phyloP scores from a whole-genome alignment of 305 asterid species.

The Fraxinus greggii region DNA sequence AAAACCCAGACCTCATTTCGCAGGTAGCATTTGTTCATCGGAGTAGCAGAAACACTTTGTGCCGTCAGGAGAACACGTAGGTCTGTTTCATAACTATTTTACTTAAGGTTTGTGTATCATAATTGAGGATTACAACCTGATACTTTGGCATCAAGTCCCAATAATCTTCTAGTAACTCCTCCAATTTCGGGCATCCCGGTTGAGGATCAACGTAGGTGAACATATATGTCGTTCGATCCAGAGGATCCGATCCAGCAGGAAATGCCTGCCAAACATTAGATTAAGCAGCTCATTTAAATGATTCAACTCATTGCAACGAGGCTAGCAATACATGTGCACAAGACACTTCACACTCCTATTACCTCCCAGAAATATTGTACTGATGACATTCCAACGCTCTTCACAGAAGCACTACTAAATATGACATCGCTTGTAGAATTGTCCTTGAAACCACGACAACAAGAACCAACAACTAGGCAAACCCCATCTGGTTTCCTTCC shows the following conservation, averaged over 20 bases:
- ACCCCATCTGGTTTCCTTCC: conserved; percentile 92
- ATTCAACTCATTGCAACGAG: neutral
- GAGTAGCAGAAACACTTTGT: neutral
- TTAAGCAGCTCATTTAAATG: neutral
- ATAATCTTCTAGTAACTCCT: conserved; percentile 86
- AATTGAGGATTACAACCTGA: conserved; percentile 50
- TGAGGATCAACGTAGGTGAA: conserved; percentile 85
- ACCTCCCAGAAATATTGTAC: conserved; percentile 99
- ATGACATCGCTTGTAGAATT: conserved; percentile 81
- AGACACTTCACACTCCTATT: conserved; percentile 8
- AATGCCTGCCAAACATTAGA: conserved; percentile 60
- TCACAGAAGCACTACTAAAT: conserved; percentile 67
- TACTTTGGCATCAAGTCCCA: conserved; percentile 97
- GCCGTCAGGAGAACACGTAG: neutral
- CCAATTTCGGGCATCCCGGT: conserved; percentile 76
- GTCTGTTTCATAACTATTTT: neutral
- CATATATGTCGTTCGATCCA: conserved; percentile 90
- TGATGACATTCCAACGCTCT: conserved; percentile 61
- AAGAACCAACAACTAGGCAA: conserved; percentile 95
- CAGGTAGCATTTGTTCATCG: neutral
- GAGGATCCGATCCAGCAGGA: conserved; percentile 89
- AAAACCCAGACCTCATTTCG: neutral
- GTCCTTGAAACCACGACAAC: conserved; percentile 74
- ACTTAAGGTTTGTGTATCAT: neutral
- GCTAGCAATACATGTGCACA: neutral